Conservation (phyloP, 1,139 yeast species). For the Magnusiomyces starmeri region DNA sequence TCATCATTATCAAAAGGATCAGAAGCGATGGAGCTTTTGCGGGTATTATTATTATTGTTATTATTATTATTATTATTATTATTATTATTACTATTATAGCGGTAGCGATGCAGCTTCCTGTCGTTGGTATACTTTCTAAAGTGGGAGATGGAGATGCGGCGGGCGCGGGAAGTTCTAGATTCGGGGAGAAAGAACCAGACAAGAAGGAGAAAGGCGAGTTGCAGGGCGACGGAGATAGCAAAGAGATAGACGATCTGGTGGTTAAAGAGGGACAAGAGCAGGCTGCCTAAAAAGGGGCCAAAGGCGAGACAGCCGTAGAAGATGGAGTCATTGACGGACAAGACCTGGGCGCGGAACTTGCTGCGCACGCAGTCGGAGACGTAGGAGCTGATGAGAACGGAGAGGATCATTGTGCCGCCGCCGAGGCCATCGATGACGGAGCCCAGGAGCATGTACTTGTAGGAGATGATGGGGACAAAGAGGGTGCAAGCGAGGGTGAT, state of each 20-base stretch:
- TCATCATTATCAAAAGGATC: neutral
- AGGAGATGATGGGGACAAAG: slow-evolving; percentile 31
- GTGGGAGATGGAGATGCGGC: slow-evolving; percentile 36
- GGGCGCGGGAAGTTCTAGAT: slow-evolving; percentile 45
- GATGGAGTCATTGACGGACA: slow-evolving; percentile 53
- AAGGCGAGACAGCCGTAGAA: slow-evolving; percentile 53
- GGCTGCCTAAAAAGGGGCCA: slow-evolving; percentile 58
- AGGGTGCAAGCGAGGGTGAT: slow-evolving; percentile 24
- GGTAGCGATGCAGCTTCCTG: neutral
- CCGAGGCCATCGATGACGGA: slow-evolving; percentile 42
- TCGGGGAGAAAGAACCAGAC: slow-evolving; percentile 46
- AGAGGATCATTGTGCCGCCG: slow-evolving; percentile 49
- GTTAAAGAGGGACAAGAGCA: slow-evolving; percentile 28
- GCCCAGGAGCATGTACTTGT: slow-evolving; percentile 35
- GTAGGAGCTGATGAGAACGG: slow-evolving; percentile 53
- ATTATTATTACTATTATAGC: no score
- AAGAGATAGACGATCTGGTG: slow-evolving; percentile 26
- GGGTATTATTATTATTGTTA: neutral
- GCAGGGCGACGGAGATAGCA: slow-evolving; percentile 23
- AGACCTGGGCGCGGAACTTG: slow-evolving; percentile 44
- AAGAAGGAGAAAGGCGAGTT: slow-evolving; percentile 31
- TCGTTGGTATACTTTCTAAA: slow-evolving; percentile 7
- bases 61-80: no score
- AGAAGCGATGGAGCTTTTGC: neutral
- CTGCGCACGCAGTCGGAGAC: slow-evolving; percentile 59